Base-by-base conservation (phyloP, 768 basidiomycete species). In the Lyophyllum semitale region DNA sequence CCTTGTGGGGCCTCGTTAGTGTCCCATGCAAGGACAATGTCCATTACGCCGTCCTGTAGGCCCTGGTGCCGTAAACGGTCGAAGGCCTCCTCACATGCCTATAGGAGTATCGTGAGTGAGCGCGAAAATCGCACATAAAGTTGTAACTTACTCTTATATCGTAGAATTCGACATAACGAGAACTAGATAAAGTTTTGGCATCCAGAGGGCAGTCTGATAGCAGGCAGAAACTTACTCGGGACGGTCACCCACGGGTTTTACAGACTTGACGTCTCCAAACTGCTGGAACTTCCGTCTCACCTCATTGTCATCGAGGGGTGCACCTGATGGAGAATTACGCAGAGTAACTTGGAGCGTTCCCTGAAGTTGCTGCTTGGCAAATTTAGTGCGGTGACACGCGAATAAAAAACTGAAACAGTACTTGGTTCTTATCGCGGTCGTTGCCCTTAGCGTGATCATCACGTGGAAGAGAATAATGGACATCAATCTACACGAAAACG, bases 401-500 rank as follows among this genome's bases (percentile, higher is more conserved):
- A 20, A 23, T 4, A 7, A 30, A 22, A 20, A 8, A 11, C 12
- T 27, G n/a, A 18, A 17, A 59, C 68, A n/a, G 71, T 66, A 89
- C 93, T 73, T 95, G 93, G 68, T 91, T 93, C 71, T 88, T 95
- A 49, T 95, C 94, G 44, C 78, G 73, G 44, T 87, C 79, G 59
- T 80, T 85, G 51, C 82, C 83, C 64, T 80, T 81, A 62, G 77
- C 71, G 59, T 90, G 84, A 52, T 97, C 92, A 62, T 91, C 92
- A 58, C 92, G 87, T 11, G 97, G 97, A 26, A 98, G 75, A 25
- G 94, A 96, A 75, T 95, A 99, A 70, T 99, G 97, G 0, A 99
- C 95, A 75, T 99, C 97, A 69, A 98, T 98, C 96, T 97, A 66
- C 8, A 40, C 51, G 29, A 48, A 62, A 52, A 44, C 27, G 44